These are phyloP conservation scores for Beauveria medogensis DNA, from an alignment of 2,329 filamentous ascomycete genomes.

Conservation along the genomic window DNA sequence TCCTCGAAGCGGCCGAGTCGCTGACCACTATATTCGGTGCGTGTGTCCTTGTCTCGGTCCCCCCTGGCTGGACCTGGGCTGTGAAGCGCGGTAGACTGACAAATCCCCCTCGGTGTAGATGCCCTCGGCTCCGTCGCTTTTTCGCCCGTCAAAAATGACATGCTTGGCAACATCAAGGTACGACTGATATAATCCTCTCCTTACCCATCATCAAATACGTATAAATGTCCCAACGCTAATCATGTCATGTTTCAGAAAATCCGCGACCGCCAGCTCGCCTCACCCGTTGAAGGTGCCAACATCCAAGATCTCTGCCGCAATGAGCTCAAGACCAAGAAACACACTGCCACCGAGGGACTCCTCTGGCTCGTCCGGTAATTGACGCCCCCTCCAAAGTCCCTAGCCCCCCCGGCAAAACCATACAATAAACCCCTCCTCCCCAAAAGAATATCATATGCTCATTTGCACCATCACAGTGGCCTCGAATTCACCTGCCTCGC, in stretches of 20 bases:
- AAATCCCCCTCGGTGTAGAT: conserved; percentile 33
- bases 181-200: conserved; percentile 10
- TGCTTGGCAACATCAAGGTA: conserved; percentile 87
- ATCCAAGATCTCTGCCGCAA: conserved; percentile 79
- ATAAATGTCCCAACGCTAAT: background rate
- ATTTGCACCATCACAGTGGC: conserved; percentile 45
- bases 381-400: no score
- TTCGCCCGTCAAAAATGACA: conserved; percentile 82
- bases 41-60: background rate
- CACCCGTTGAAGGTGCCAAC: conserved; percentile 70
- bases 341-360: conserved; percentile 79
- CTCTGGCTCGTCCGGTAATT: conserved; percentile 79
- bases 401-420: no score
- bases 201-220: background rate
- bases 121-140: conserved; percentile 67
- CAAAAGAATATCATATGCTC: no score
- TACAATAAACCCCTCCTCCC: no score
- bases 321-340: conserved; percentile 84
- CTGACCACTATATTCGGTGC: conserved; percentile 80
- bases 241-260: conserved; percentile 61
- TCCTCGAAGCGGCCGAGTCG: conserved; percentile 84
- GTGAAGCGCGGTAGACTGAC: background rate
- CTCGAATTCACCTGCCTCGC: conserved; percentile 90
- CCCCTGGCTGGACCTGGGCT: no score
- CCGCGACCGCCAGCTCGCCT: conserved; percentile 69